Base-by-base conservation (phyloP, 192 early-diverging fungal genomes). In the Chytriomyces sp. region DNA sequence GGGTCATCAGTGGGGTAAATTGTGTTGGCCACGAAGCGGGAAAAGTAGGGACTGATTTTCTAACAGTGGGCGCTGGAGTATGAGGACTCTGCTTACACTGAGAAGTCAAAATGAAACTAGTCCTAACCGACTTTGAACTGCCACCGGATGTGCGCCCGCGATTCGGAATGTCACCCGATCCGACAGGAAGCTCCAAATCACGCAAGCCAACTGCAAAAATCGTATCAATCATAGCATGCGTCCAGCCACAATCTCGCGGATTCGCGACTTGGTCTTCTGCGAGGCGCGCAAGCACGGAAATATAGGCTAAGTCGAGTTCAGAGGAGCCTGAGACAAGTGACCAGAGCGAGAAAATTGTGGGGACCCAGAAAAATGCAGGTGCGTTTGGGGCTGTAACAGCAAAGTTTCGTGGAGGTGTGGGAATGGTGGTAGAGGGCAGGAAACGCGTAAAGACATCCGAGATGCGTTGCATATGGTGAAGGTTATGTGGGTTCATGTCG, bases 321-420 rank as follows among this genome's bases (percentile, higher is more conserved):
- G 76, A 71, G 4, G 82, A 85, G 38, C 82, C 80, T 14, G 84
- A 84, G n/a, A 87, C 80, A 40, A 90, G 82, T 7, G 89, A 90
- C 94, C 94, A 95, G 10, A 97, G 74, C 52, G 89, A 83, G 68
- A 97, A 95, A 7, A 94, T 72, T 7, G 91, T 92, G 28, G 93
- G 92, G 30, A 96, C 74, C 88, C 93, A 85, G 56, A 60, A 84
- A 62, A 83, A 94, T 5, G 77, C 77, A 56, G 81, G 77, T 8
- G 87, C 84, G 36, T 79, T 76, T 34, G 71, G 70, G 5, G 76
- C 74, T 56, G 57, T 65, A n/a, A 36, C 34, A 2, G 33, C 5
- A 37, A 33, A 49, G 39, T 5, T 2, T 34, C 34, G 33, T 39
- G 60, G 5, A 74, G 70, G 37, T 32, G 41, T 37, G 37, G 77